Conservation (phyloP, 116 monocot species). For the Trichopus zeylanicus region DNA sequence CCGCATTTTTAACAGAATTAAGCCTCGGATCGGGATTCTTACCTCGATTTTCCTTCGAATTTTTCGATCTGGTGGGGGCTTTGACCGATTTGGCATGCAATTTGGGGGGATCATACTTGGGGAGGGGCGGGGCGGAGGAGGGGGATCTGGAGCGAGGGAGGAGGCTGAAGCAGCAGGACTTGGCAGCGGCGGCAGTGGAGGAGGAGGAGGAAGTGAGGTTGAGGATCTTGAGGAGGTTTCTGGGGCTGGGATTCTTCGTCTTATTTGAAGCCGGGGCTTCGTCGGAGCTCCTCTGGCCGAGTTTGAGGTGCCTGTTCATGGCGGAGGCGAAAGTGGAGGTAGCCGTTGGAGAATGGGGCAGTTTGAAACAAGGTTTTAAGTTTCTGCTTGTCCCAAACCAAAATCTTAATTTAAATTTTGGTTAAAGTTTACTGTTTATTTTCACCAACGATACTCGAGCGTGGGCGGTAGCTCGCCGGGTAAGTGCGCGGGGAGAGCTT, state of each 20-base stretch:
- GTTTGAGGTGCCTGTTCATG: constrained; percentile 11
- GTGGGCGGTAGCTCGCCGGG: too few species aligned
- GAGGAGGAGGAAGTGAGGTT: background rate
- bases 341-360: background rate
- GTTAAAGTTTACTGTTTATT: too few species aligned
- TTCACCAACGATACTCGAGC: too few species aligned
- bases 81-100: background rate
- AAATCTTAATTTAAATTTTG: too few species aligned
- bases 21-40: too few species aligned
- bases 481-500: too few species aligned
- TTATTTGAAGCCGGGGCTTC: constrained; percentile 1
- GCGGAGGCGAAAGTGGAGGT: background rate
- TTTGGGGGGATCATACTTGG: constrained; percentile 20
- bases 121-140: background rate
- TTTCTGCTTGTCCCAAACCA: too few species aligned
- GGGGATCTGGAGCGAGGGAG: background rate
- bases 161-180: constrained; percentile 3
- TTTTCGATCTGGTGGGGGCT: background rate
- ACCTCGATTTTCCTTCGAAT: background rate
- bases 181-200: background rate
- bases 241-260: background rate
- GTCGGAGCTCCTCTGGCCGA: constrained; percentile 1
- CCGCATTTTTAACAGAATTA: too few species aligned
- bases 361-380: too few species aligned
- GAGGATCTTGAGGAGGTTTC: constrained; percentile 15